phyloP scores from a whole-genome alignment of 139 green algal species.

The Chlorella sp. region DNA sequence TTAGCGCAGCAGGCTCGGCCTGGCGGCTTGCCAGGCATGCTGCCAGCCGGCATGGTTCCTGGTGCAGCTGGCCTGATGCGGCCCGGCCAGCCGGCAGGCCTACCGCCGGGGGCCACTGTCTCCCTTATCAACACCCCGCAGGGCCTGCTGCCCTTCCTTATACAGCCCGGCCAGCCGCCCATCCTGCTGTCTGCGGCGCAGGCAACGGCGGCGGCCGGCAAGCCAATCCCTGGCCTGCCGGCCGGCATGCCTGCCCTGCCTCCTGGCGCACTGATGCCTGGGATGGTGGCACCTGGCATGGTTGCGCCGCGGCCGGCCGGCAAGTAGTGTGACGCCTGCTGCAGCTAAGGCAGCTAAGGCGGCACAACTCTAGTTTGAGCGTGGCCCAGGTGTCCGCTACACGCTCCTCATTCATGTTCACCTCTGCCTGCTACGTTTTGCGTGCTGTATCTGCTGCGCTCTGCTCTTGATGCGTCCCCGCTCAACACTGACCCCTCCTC shows the following conservation, averaged over 20 bases:
- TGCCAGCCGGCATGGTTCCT: neutral
- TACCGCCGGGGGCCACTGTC: slow-evolving; percentile 3
- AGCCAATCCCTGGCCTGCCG: neutral
- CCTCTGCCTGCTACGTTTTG: neutral
- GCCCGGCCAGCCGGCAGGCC: neutral
- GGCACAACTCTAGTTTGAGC: neutral
- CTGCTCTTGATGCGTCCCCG: no score
- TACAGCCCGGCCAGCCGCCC: slow-evolving; percentile 17
- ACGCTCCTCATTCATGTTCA: neutral
- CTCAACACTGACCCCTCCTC: no score
- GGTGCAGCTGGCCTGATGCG: neutral
- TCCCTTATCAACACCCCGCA: neutral
- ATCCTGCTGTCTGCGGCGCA: slow-evolving; percentile 5
- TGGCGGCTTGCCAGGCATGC: neutral
- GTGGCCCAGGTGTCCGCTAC: neutral
- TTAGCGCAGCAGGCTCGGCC: neutral
- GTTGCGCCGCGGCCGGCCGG: neutral
- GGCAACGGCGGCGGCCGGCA: no score
- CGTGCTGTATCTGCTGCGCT: no score
- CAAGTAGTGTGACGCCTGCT: neutral
- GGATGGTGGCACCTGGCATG: neutral
- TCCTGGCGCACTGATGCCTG: neutral
- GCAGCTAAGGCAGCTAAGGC: no score
- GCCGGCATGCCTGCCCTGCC: no score
- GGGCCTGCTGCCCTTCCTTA: slow-evolving; percentile 17